Base-by-base conservation (phyloP, 805 yeast genomes). In the Saccharomycopsis javanensis region DNA sequence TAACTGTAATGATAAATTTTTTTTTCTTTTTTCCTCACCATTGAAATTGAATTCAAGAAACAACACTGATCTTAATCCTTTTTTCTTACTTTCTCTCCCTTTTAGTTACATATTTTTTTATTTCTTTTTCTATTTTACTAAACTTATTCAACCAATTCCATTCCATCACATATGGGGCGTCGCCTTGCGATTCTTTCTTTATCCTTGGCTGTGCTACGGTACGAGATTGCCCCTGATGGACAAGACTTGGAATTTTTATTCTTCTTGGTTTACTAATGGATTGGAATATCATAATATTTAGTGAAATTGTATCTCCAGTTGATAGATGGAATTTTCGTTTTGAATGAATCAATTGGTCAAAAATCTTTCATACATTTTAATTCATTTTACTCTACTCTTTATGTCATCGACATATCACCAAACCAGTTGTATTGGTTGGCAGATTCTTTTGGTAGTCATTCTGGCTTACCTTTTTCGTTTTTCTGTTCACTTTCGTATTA, bases 301-400 rank as follows among this genome's bases (percentile, higher is more conserved):
- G 35, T 30, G 54, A 51, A 51, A 51, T 51, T 37, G 54, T 51
- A 51, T 51, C 54, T 51, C 54, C 54, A 51, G 54, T 51, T 37
- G 42, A 25, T 25, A 31, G 54, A 37, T 42, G 48, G 48, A 42
- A 42, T 42, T 42, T 42, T 42, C 42, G 23, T 42, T 42, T 42
- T 42, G 48, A 35, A 25, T 34, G 45, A 35, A 34, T 25, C 42
- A 37, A 34, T 37, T 51, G 54, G 54, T 51, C 54, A 51, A 51
- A 51, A 51, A 51, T 51, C 45, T 51, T 51, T 51, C 54, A 51
- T 20, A 51, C 54, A 51, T 35, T 35, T n/a, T n/a, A n/a, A n/a
- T n/a, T n/a, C n/a, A n/a, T n/a, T n/a, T n/a, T n/a, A n/a, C n/a
- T n/a, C n/a, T n/a, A n/a, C n/a, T n/a, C n/a, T n/a, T n/a, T n/a